Conservation (phyloP, 306 rosid species). For the Elaeagnus macrophylla region DNA sequence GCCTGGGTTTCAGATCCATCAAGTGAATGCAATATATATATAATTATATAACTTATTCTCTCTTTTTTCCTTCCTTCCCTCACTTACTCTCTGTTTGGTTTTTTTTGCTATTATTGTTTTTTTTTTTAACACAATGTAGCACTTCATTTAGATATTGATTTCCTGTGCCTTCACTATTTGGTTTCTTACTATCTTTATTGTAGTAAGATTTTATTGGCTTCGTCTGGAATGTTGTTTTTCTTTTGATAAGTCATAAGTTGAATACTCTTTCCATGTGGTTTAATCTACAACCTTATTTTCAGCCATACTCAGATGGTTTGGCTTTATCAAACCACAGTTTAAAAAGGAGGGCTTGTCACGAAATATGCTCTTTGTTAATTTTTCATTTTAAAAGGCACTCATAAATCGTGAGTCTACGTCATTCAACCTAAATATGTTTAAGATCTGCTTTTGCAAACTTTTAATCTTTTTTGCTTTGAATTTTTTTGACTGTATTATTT, state of each 20-base stretch:
- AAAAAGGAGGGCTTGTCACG: too few species aligned
- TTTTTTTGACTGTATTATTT: too few species aligned
- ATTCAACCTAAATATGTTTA: too few species aligned
- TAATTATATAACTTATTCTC: not conserved
- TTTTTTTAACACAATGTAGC: not conserved
- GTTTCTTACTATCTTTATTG: not conserved
- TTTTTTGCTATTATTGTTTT: not conserved
- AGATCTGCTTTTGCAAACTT: too few species aligned
- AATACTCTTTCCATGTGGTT: not conserved
- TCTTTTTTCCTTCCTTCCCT: not conserved
- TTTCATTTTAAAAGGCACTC: too few species aligned
- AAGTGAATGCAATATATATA: not conserved
- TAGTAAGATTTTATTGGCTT: not conserved
- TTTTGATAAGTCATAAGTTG: not conserved
- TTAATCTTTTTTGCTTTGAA: too few species aligned
- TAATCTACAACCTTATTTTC: not conserved
- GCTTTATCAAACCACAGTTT: not conserved
- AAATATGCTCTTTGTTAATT: too few species aligned
- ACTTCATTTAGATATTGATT: not conserved
- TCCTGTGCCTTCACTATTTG: not conserved
- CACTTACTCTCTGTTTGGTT: not conserved
- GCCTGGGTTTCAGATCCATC: conserved; percentile 9
- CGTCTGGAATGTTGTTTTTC: not conserved
- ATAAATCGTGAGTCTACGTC: too few species aligned
- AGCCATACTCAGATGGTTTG: not conserved